phyloP scores from a whole-genome alignment of 2,329 filamentous ascomycete species.

The Cercospora citrullina region DNA sequence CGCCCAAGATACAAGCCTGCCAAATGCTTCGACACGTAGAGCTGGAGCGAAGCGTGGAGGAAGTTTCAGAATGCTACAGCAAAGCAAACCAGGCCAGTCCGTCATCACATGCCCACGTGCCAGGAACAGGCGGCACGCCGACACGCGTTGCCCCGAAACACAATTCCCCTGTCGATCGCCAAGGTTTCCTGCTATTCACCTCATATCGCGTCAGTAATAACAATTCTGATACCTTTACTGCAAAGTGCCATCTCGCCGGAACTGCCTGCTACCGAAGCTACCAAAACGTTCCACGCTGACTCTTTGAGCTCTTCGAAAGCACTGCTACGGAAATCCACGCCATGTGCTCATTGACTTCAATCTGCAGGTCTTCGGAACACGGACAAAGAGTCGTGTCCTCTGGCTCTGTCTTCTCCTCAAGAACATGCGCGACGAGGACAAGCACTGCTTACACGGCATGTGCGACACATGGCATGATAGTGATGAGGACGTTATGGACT shows the following conservation, averaged over 20 bases:
- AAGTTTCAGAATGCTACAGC: not conserved
- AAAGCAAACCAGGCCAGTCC: not conserved
- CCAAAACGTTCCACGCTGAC: not conserved
- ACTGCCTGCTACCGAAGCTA: not conserved
- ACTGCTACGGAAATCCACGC: not conserved
- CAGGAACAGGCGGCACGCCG: not conserved
- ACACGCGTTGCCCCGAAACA: not conserved
- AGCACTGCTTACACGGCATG: not conserved
- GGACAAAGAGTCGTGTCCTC: no score
- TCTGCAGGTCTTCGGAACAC: not conserved
- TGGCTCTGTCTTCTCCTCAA: not conserved
- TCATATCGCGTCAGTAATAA: not conserved
- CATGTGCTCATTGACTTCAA: not conserved
- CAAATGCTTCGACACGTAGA: not conserved
- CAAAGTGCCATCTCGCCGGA: not conserved
- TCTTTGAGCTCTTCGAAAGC: not conserved
- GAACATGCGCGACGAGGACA: not conserved
- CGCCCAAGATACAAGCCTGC: not conserved
- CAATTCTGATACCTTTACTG: not conserved
- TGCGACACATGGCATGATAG: not conserved
- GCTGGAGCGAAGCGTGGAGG: not conserved
- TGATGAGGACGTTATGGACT: not conserved
- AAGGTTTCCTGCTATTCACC: not conserved
- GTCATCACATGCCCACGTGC: constrained; percentile 2
- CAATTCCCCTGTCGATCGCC: not conserved